phyloP scores from a whole-genome alignment of 306 rosid species.

The Clitoria ternatea region DNA sequence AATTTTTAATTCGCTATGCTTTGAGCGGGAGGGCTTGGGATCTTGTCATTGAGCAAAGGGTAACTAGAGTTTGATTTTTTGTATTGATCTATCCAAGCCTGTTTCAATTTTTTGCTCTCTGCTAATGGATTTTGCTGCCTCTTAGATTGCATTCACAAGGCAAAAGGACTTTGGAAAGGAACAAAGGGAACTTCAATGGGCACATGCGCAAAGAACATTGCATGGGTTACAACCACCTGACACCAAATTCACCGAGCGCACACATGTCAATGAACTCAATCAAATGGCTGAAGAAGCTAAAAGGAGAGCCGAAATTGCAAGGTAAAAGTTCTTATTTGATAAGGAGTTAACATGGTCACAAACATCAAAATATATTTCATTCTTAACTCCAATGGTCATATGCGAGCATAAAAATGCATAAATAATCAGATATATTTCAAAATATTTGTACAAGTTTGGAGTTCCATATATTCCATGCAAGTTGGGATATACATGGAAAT shows the following conservation, averaged over 20 bases:
- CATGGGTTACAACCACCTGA: constrained; percentile 91
- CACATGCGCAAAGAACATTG: constrained; percentile 93
- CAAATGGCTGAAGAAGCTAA: constrained; percentile 99
- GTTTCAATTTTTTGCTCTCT: neutral
- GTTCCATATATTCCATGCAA: neutral
- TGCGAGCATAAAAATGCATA: neutral
- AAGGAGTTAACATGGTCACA: neutral
- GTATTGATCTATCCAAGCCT: neutral
- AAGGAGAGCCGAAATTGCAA: constrained; percentile 96
- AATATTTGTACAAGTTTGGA: neutral
- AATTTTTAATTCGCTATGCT: constrained; percentile 83
- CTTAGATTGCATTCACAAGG: constrained; percentile 95
- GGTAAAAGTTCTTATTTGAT: constrained; percentile 36
- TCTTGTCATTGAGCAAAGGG: constrained; percentile 98
- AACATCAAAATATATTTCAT: neutral
- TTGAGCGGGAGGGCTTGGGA: constrained; percentile 98
- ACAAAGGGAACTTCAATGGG: constrained; percentile 98
- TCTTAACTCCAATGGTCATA: neutral
- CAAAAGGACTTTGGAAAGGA: constrained; percentile 99
- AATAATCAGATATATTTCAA: neutral
- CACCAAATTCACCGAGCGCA: constrained; percentile 72
- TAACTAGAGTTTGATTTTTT: constrained; percentile 33
- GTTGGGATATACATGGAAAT: neutral
- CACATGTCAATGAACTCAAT: constrained; percentile 82
- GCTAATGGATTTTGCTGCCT: constrained; percentile 18